phyloP scores from a whole-genome alignment of 2,329 filamentous ascomycete species.

The Zasmidium citrigriseum region DNA sequence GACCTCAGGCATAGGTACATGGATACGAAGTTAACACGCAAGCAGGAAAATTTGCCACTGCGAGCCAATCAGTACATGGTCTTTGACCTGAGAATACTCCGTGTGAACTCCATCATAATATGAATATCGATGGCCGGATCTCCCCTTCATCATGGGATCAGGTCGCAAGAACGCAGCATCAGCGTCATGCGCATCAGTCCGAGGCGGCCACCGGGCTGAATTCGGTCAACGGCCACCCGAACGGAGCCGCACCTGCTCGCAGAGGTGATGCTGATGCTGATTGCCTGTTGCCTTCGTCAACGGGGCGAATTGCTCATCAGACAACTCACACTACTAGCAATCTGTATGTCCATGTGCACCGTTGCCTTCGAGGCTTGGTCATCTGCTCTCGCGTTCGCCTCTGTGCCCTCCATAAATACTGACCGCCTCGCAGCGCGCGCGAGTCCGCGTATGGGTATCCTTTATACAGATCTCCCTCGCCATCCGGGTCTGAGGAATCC shows the following conservation, averaged over 20 bases:
- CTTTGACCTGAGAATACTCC: background rate
- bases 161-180: background rate
- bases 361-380: background rate
- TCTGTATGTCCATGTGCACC: background rate
- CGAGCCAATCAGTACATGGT: background rate
- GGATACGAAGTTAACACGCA: background rate
- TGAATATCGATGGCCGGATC: background rate
- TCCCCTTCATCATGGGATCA: background rate
- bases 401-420: background rate
- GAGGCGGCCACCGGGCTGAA: background rate
- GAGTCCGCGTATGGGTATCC: background rate
- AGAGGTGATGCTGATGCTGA: background rate
- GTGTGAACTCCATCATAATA: background rate
- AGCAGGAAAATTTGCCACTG: background rate
- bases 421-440: background rate
- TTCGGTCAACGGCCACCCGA: background rate
- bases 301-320: background rate
- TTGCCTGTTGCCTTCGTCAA: background rate
- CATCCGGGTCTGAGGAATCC: constrained; percentile 13
- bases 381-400: background rate
- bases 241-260: background rate
- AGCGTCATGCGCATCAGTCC: background rate
- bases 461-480: constrained; percentile 4
- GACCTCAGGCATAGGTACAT: background rate
- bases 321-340: background rate